phyloP scores from a whole-genome alignment of 768 basidiomycete species.

The Phylloporus sp. region DNA sequence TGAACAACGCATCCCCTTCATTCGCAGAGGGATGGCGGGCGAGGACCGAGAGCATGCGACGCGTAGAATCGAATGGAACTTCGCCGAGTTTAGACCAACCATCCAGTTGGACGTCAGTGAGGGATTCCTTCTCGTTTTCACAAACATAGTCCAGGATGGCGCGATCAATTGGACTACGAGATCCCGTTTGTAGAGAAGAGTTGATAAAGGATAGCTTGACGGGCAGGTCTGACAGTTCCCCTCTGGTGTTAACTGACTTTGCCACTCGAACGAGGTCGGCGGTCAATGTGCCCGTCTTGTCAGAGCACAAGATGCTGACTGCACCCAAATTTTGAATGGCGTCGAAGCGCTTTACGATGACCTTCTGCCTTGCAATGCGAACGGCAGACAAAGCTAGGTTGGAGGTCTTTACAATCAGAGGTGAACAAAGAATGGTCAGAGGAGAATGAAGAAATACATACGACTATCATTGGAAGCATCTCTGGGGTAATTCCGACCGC shows the following conservation, averaged over 20 bases:
- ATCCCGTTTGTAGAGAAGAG: constrained; percentile 31
- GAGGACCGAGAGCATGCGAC: constrained; percentile 33
- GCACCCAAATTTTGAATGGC: constrained; percentile 59
- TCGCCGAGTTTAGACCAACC: constrained; percentile 31
- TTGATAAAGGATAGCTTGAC: constrained; percentile 29
- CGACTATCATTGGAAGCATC: constrained; percentile 33
- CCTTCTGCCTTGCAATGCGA: constrained; percentile 52
- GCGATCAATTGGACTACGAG: constrained; percentile 34
- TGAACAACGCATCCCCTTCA: constrained; percentile 20
- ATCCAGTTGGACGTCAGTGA: constrained; percentile 7
- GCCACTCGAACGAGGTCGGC: constrained; percentile 35
- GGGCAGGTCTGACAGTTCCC: constrained; percentile 23
- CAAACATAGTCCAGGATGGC: constrained; percentile 29
- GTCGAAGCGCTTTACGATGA: constrained; percentile 58
- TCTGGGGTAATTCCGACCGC: constrained; percentile 31
- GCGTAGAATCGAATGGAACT: constrained; percentile 34
- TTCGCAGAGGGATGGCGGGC: constrained; percentile 22
- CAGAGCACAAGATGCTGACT: constrained; percentile 51
- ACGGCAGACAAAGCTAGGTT: constrained; percentile 56
- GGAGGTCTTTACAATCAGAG: constrained; percentile 46
- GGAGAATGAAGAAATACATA: constrained; percentile 8
- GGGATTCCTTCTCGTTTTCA: constrained; percentile 10
- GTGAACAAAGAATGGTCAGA: neutral
- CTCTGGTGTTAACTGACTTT: constrained; percentile 21
- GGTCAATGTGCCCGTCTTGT: constrained; percentile 63